Evolutionary conservation across 768 basidiomycete genomes (phyloP).

Genomic region (Mycena pura): DNA sequence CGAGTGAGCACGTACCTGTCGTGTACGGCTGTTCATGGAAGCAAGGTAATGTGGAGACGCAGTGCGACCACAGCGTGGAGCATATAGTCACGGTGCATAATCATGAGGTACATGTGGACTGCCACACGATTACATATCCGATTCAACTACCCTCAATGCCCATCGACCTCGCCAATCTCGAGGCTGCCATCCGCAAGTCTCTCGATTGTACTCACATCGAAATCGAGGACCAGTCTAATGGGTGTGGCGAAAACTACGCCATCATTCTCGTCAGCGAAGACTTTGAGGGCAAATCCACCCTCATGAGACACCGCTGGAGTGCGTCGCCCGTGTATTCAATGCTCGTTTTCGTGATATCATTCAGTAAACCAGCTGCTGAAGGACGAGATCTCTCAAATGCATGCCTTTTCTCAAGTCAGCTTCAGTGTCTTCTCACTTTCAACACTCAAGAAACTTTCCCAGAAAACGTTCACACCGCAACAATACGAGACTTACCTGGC

Average conservation of each 20-base stretch:
- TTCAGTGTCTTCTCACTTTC: background rate
- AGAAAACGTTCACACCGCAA: conserved; percentile 79
- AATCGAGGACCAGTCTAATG: conserved; percentile 78
- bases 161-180: conserved; percentile 60
- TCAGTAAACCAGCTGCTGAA: conserved; percentile 82
- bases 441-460: background rate
- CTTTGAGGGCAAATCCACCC: conserved; percentile 82
- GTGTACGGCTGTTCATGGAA: no score
- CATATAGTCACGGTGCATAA: no score
- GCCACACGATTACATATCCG: conserved; percentile 23
- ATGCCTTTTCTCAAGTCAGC: conserved; percentile 87
- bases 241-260: conserved; percentile 81
- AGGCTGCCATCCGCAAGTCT: conserved; percentile 65
- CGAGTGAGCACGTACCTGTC: no score
- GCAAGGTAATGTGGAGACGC: no score
- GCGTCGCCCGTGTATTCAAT: conserved; percentile 29
- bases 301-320: conserved; percentile 79
- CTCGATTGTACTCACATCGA: conserved; percentile 72
- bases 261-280: conserved; percentile 80
- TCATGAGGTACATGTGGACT: no score
- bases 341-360: conserved; percentile 4
- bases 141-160: conserved; percentile 54
- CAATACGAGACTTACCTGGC: conserved; percentile 63
- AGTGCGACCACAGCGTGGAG: no score
- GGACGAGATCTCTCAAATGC: conserved; percentile 77